A percentile compares a stretch with the other conserved stretches of the same genome.
Evolutionary conservation across 306 rosid genomes (phyloP).

Genomic region (Trifolium repens): DNA sequence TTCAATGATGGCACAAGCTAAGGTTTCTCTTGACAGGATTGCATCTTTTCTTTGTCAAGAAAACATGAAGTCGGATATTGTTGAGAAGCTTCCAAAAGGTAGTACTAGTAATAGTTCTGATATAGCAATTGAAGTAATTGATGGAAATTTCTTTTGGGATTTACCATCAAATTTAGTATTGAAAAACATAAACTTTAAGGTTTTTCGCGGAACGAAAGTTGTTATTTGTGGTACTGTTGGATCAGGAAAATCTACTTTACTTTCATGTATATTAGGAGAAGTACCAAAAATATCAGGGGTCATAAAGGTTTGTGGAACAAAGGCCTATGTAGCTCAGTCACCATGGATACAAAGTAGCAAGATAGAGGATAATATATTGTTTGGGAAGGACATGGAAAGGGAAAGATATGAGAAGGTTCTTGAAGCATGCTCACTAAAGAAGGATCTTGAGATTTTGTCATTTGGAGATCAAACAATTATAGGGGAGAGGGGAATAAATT

Average conservation of each 20-base stretch:
- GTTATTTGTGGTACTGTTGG: slow-evolving; percentile 48
- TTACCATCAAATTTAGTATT: slow-evolving; percentile 37
- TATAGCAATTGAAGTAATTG: slow-evolving; percentile 47
- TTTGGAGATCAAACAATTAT: slow-evolving; percentile 85
- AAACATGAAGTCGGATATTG: slow-evolving; percentile 39
- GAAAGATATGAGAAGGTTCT: slow-evolving; percentile 73
- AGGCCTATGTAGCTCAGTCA: slow-evolving; percentile 56
- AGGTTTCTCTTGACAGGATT: slow-evolving; percentile 59
- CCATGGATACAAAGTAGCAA: slow-evolving; percentile 92
- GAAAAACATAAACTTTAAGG: slow-evolving; percentile 41
- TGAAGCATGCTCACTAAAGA: slow-evolving; percentile 75
- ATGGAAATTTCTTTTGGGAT: slow-evolving; percentile 58
- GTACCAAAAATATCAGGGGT: too few relatives aligned
- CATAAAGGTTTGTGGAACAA: too few relatives aligned
- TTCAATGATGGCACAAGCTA: slow-evolving; percentile 50
- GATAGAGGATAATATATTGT: slow-evolving; percentile 77
- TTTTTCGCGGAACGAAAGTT: slow-evolving; percentile 49
- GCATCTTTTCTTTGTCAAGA: slow-evolving; percentile 50
- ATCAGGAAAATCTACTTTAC: too few relatives aligned
- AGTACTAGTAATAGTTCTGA: slow-evolving; percentile 24
- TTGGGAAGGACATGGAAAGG: slow-evolving; percentile 74
- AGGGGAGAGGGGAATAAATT: slow-evolving; percentile 93
- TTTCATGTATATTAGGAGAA: too few relatives aligned
- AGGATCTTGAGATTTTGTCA: slow-evolving; percentile 73
- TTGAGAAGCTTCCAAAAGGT: slow-evolving; percentile 51